Conservation (phyloP, 129 eudicot genomes). For the Lactuca sativa region DNA sequence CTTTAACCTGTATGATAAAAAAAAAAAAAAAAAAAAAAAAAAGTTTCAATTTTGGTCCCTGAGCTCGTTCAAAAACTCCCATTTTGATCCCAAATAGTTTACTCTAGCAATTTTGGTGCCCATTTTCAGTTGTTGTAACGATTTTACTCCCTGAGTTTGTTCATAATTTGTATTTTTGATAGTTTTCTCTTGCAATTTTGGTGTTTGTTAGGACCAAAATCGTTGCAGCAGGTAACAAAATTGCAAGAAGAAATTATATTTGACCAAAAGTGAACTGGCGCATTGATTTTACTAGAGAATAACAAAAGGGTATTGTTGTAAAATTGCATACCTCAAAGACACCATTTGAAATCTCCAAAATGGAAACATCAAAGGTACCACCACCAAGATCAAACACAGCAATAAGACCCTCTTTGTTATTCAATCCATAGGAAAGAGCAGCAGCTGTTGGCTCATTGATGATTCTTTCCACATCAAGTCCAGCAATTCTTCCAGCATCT, state of each 20-base stretch:
- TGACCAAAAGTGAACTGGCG: background rate
- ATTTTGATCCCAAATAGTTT: too few species aligned
- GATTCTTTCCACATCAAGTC: slow-evolving; percentile 84
- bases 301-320: background rate
- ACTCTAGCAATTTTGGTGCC: too few species aligned
- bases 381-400: slow-evolving; percentile 97
- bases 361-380: slow-evolving; percentile 90
- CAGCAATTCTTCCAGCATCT: slow-evolving; percentile 89
- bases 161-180: too few species aligned
- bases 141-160: too few species aligned
- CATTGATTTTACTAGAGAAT: background rate
- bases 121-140: too few species aligned
- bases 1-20: slow-evolving; percentile 60
- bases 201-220: too few species aligned
- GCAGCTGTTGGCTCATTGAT: slow-evolving; percentile 94
- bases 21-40: too few species aligned
- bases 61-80: too few species aligned
- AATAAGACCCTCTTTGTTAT: slow-evolving; percentile 82
- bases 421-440: slow-evolving; percentile 82
- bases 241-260: too few species aligned
- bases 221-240: too few species aligned
- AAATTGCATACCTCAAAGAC: slow-evolving; percentile 68
- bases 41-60: too few species aligned
- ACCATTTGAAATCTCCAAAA: slow-evolving; percentile 83
- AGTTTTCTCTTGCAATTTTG: too few species aligned